phyloP scores from a whole-genome alignment of 2,329 filamentous ascomycete genomes.

The Neopestalotiopsis sp. region DNA sequence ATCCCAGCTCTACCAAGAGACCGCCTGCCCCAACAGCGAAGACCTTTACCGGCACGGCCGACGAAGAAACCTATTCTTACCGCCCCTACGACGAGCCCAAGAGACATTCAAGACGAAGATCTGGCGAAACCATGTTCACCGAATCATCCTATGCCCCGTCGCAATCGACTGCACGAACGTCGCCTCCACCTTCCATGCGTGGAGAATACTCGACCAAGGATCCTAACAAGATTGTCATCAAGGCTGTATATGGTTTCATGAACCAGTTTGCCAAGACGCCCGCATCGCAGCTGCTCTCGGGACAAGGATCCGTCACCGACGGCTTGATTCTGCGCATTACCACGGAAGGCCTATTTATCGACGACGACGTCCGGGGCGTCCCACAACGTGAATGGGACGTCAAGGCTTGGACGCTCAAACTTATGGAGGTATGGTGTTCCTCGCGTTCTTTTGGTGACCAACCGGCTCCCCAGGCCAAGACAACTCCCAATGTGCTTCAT shows the following conservation, averaged over 20 bases:
- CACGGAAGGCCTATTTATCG: slow-evolving; percentile 94
- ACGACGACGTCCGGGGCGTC: slow-evolving; percentile 89
- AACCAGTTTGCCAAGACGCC: slow-evolving; percentile 89
- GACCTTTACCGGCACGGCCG: slow-evolving; percentile 60
- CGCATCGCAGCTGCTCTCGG: slow-evolving; percentile 85
- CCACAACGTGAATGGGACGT: slow-evolving; percentile 98
- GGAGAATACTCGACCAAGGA: slow-evolving; percentile 86
- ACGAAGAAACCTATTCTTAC: slow-evolving; percentile 74
- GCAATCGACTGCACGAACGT: slow-evolving; percentile 81
- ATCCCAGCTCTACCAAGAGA: slow-evolving; percentile 31
- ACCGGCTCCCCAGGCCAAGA: slow-evolving; percentile 40
- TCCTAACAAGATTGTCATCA: slow-evolving; percentile 94
- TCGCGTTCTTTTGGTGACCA: slow-evolving; percentile 60
- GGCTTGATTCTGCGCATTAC: slow-evolving; percentile 91
- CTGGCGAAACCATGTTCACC: slow-evolving; percentile 75
- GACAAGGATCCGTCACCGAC: slow-evolving; percentile 85
- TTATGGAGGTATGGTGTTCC: slow-evolving; percentile 86
- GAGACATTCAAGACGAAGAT: slow-evolving; percentile 61
- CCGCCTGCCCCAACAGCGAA: slow-evolving; percentile 50
- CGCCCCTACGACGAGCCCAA: slow-evolving; percentile 77
- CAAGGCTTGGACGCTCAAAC: slow-evolving; percentile 96
- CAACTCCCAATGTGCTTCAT: slow-evolving; percentile 46
- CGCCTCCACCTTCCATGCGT: slow-evolving; percentile 78
- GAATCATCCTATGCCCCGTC: slow-evolving; percentile 88
- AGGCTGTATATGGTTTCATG: slow-evolving; percentile 90